A percentile compares a stretch with the other conserved stretches of the same genome.
These are phyloP conservation scores for Podila verticillata DNA, from an alignment of 192 early-diverging fungal species.

Conservation along the genomic window DNA sequence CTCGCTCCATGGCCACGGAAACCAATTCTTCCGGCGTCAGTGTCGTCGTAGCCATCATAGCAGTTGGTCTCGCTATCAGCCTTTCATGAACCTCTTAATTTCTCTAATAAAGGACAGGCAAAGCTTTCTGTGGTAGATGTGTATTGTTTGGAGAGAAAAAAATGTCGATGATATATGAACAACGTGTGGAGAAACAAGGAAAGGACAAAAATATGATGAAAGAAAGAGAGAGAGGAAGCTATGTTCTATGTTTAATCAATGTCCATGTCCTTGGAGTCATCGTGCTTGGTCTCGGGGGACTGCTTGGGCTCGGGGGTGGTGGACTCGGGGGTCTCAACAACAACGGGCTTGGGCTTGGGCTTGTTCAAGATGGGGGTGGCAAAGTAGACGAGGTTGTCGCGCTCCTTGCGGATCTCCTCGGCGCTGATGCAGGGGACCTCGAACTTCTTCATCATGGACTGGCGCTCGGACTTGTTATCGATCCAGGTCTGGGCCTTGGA, in stretches of 20 bases:
- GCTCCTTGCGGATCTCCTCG: constrained; percentile 80
- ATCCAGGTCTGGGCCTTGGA: constrained; percentile 88
- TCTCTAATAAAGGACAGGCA: too few relatives aligned
- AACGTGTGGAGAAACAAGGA: too few relatives aligned
- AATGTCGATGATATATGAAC: too few relatives aligned
- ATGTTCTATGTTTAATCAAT: constrained; percentile 2
- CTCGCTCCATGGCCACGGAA: too few relatives aligned
- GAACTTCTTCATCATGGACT: constrained; percentile 80
- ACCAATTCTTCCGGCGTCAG: too few relatives aligned
- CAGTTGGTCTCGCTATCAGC: too few relatives aligned
- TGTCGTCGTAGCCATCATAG: too few relatives aligned
- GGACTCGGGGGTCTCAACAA: constrained; percentile 14
- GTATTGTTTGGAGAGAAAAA: too few relatives aligned
- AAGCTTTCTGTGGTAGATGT: too few relatives aligned
- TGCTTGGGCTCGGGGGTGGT: constrained; percentile 7
- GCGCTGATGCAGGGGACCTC: constrained; percentile 75
- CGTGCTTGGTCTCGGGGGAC: constrained; percentile 9
- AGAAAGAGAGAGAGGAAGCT: not conserved
- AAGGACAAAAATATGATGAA: not conserved
- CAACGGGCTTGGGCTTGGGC: constrained; percentile 86
- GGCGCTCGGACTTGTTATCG: constrained; percentile 81
- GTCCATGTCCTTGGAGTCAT: constrained; percentile 13
- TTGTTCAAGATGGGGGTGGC: constrained; percentile 87
- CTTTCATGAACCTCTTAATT: too few relatives aligned
- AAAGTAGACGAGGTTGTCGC: constrained; percentile 72